phyloP scores from a whole-genome alignment of 2,329 filamentous ascomycete genomes.

The Penicillium hordei region DNA sequence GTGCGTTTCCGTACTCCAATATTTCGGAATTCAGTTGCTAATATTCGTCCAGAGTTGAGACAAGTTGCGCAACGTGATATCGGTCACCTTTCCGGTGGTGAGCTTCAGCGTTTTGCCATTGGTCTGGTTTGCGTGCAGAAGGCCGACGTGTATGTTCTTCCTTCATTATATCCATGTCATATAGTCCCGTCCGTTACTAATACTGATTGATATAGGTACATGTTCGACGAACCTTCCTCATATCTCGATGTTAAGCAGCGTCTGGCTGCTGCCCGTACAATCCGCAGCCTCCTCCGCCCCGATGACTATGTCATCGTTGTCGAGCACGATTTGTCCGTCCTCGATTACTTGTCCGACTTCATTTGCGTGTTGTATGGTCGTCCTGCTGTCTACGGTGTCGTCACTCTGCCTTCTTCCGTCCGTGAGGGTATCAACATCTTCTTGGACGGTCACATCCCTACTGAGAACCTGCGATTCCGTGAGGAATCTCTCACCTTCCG shows the following conservation, averaged over 20 bases:
- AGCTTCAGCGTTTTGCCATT: constrained; percentile 96
- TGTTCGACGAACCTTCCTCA: constrained; percentile 99
- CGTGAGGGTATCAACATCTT: constrained; percentile 99
- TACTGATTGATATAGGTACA: constrained; percentile 61
- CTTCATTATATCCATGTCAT: not conserved
- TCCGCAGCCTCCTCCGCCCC: constrained; percentile 82
- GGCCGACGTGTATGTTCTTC: constrained; percentile 70
- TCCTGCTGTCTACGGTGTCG: constrained; percentile 95
- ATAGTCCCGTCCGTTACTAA: constrained; percentile 14
- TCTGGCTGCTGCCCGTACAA: constrained; percentile 86
- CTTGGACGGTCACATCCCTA: constrained; percentile 95
- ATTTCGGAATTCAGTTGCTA: constrained; percentile 10
- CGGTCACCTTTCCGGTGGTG: constrained; percentile 87
- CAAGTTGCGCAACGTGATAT: constrained; percentile 93
- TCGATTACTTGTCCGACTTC: constrained; percentile 98
- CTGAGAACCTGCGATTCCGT: constrained; percentile 97
- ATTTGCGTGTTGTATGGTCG: constrained; percentile 96
- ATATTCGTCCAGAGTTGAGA: constrained; percentile 63
- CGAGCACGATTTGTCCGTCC: constrained; percentile 97
- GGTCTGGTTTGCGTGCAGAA: constrained; percentile 93
- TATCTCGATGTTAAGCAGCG: constrained; percentile 99
- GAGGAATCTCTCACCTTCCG: constrained; percentile 96
- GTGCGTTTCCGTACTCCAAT: constrained; percentile 36
- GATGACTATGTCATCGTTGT: constrained; percentile 98
- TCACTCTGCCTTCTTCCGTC: constrained; percentile 91